Percentiles rank a stretch among this genome's conserved stretches.
Conservation (phyloP, 768 basidiomycete genomes). For the Lyophyllum semitale region DNA sequence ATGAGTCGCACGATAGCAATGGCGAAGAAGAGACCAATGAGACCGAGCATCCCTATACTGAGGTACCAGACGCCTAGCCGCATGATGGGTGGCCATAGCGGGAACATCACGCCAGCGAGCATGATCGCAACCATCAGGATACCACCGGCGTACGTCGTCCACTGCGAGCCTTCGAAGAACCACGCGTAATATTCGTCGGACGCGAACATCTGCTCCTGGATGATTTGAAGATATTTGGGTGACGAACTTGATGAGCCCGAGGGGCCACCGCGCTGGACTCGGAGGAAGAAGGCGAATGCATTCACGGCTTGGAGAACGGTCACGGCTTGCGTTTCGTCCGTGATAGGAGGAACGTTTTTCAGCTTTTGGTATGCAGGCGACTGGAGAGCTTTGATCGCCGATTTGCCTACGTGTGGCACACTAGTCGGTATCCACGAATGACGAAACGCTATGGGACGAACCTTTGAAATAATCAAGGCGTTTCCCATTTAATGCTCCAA, state of each 20-base stretch:
- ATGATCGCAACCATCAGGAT: constrained; percentile 90
- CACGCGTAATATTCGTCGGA: constrained; percentile 89
- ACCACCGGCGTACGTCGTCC: constrained; percentile 90
- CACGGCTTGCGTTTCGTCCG: constrained; percentile 74
- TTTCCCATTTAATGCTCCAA: constrained; percentile 92
- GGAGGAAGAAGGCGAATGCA: constrained; percentile 89
- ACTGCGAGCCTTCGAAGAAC: constrained; percentile 95
- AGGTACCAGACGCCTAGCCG: constrained; percentile 96
- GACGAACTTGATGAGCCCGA: constrained; percentile 67
- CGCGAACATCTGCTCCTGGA: constrained; percentile 78
- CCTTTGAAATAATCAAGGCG: constrained; percentile 99
- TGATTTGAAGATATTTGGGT: constrained; percentile 80
- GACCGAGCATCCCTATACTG: constrained; percentile 81
- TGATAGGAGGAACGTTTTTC: constrained; percentile 75
- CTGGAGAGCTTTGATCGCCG: constrained; percentile 88
- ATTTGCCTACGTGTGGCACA: constrained; percentile 63
- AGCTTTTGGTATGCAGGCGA: constrained; percentile 91
- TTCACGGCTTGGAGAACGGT: constrained; percentile 69
- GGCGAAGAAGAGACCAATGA: constrained; percentile 88
- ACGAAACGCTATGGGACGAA: constrained; percentile 32
- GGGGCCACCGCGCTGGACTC: constrained; percentile 77
- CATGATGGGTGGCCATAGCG: constrained; percentile 93
- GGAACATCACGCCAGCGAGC: constrained; percentile 98
- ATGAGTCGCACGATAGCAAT: constrained; percentile 90
- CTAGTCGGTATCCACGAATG: neutral